Conservation (phyloP, 139 green algal genomes). For the Chlorokybus atmophyticus region DNA sequence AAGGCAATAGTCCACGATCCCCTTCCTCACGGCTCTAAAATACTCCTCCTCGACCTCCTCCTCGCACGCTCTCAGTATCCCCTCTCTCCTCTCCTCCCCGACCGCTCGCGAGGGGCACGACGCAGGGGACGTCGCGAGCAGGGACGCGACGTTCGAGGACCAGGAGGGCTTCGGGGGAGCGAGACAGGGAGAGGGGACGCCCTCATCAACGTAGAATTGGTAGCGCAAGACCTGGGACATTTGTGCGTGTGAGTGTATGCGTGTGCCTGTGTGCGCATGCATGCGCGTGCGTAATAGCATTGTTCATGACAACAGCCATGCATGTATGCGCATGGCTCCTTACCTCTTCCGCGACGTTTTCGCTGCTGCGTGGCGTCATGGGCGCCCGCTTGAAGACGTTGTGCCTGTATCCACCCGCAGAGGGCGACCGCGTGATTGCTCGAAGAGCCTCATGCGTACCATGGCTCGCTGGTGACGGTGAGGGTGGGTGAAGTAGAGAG, state of each 20-base stretch:
- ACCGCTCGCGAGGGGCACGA: slow-evolving; percentile 20
- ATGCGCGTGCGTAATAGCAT: too few relatives aligned
- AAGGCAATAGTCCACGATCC: slow-evolving; percentile 52
- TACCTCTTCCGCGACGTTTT: slow-evolving; percentile 32
- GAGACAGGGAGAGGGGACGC: slow-evolving; percentile 33
- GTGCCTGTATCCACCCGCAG: background rate
- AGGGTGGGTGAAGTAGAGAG: too few relatives aligned
- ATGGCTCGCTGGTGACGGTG: too few relatives aligned
- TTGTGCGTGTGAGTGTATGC: too few relatives aligned
- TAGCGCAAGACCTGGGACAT: too few relatives aligned
- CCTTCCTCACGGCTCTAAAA: slow-evolving; percentile 33
- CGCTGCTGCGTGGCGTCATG: background rate
- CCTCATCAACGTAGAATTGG: slow-evolving; percentile 51
- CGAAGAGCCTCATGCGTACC: background rate
- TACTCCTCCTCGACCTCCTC: slow-evolving; percentile 54
- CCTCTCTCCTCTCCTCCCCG: slow-evolving; percentile 35
- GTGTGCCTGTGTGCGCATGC: too few relatives aligned
- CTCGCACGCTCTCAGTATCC: slow-evolving; percentile 32
- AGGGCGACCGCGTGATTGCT: background rate
- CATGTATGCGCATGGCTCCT: too few relatives aligned
- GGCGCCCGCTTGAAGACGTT: background rate
- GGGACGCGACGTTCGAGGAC: too few relatives aligned
- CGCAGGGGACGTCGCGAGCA: too few relatives aligned
- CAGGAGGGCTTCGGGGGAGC: slow-evolving; percentile 43
- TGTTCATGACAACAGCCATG: too few relatives aligned